Percentiles rank a stretch among this genome's conserved stretches.
Conservation (phyloP, 1,284 basidiomycete species). For the Cutaneotrichosporon sp. region DNA sequence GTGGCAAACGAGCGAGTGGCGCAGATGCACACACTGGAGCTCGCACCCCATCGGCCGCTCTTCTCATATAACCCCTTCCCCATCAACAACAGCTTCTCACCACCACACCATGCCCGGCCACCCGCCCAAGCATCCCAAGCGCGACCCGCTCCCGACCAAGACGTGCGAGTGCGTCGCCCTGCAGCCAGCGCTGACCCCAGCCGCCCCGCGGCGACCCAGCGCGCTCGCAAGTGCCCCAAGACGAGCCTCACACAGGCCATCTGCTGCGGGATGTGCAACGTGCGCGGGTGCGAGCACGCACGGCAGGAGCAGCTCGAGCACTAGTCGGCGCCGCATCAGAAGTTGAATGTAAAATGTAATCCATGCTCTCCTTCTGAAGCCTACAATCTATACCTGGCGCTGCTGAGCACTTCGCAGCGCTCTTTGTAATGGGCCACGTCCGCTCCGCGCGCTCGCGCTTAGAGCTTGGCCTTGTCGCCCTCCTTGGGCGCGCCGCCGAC, state of each 20-base stretch:
- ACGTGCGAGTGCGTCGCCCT: not conserved
- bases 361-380: conserved; percentile 10
- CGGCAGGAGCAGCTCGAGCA: not conserved
- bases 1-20: too few relatives aligned
- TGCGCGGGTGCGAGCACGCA: not conserved
- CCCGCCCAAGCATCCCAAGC: too few relatives aligned
- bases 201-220: not conserved
- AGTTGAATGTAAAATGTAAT: not conserved
- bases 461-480: conserved; percentile 35
- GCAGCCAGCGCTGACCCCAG: not conserved
- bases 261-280: not conserved
- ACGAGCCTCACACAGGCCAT: not conserved
- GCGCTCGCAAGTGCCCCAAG: not conserved
- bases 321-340: not conserved
- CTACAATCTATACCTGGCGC: not conserved
- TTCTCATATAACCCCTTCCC: too few relatives aligned
- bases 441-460: not conserved
- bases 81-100: too few relatives aligned
- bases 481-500: conserved; percentile 22
- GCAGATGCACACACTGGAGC: too few relatives aligned
- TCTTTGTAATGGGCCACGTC: not conserved
- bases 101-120: too few relatives aligned
- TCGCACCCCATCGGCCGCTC: too few relatives aligned
- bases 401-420: not conserved
- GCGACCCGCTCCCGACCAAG: too few relatives aligned